phyloP scores from a whole-genome alignment of 169 alveolate species.

The Miamiensis avidus region DNA sequence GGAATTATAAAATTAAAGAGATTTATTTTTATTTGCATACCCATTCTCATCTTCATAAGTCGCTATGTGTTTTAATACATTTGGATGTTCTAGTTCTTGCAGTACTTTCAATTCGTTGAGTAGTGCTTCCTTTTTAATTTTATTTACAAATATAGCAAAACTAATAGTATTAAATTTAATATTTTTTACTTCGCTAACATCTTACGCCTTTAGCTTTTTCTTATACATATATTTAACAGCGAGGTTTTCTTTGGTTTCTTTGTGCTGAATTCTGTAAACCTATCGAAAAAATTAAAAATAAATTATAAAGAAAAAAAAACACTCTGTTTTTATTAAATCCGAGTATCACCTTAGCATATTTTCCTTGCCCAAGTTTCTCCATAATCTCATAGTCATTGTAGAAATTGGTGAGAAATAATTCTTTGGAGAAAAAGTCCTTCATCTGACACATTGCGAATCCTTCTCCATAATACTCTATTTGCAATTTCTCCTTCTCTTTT shows the following conservation, averaged over 20 bases:
- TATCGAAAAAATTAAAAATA: background rate
- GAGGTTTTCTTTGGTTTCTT: background rate
- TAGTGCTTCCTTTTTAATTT: constrained; percentile 3
- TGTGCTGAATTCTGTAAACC: constrained; percentile 14
- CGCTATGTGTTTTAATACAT: constrained; percentile 30
- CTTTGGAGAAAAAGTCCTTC: constrained; percentile 15
- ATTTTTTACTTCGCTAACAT: constrained; percentile 7
- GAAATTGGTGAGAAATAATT: constrained; percentile 9
- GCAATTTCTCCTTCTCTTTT: background rate
- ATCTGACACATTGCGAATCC: background rate
- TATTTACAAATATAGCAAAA: background rate
- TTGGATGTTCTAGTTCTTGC: constrained; percentile 36
- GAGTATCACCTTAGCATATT: constrained; percentile 21
- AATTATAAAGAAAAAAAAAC: background rate
- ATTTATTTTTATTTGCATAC: no score
- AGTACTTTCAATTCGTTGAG: constrained; percentile 31
- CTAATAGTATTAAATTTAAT: background rate
- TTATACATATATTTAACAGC: constrained; percentile 30
- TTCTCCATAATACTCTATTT: constrained; percentile 27
- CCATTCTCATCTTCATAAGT: constrained; percentile 50
- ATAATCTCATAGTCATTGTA: constrained; percentile 12
- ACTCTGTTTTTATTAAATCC: background rate
- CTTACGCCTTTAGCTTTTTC: constrained; percentile 8
- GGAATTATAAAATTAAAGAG: no score
- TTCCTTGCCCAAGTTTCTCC: constrained; percentile 21